Evolutionary conservation across 345 rosid species (phyloP), one percentile per base, ranked within the genome.

Genomic region (Camelina sativa): DNA sequence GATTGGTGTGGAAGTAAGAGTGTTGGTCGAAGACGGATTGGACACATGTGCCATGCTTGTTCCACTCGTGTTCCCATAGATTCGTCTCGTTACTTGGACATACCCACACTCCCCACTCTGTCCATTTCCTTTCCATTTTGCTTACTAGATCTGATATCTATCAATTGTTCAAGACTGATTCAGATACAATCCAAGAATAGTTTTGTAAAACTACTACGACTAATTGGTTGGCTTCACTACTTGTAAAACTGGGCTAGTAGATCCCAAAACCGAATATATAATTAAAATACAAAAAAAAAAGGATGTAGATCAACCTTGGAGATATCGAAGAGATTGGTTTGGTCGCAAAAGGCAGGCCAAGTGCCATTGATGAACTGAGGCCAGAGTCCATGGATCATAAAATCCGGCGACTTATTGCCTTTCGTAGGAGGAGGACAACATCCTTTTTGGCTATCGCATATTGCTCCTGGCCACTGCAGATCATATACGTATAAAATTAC

Each of bases 311-410:
- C n/a, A 2, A 77, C 81, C 81, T 77, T 58, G 73, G 81, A 77
- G 35, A 71, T 65, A 41, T 77, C 73, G 4, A 77, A 77, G 69
- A 72, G 77, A 61, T 77, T 72, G 69, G 48, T 51, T 34, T 65
- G 77, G n/a, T 77, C 85, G 38, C 97, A 93, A 70, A 80, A 84
- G 6, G 87, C 77, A 2, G 97, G 96, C 83, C 89, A 93, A 6
- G 84, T 61, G 9, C 96, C 98, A 66, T 88, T 87, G 0, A 53
- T 85, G 87, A 88, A 87, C 23, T 93, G 86, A 40, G 98, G 97
- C 98, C 98, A 93, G 38, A 93, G 91, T 19, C 98, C 98, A 64
- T 93, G 98, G 71, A 93, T 91, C 63, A 89, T 80, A 38, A 93
- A 93, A 82, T 88, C 94, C 11, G 90, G 79, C 0, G 78, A 79